A percentile compares a stretch with the other conserved stretches of the same genome.
Conservation (phyloP, 441 rosid species). For the Metrosideros polymorpha region DNA sequence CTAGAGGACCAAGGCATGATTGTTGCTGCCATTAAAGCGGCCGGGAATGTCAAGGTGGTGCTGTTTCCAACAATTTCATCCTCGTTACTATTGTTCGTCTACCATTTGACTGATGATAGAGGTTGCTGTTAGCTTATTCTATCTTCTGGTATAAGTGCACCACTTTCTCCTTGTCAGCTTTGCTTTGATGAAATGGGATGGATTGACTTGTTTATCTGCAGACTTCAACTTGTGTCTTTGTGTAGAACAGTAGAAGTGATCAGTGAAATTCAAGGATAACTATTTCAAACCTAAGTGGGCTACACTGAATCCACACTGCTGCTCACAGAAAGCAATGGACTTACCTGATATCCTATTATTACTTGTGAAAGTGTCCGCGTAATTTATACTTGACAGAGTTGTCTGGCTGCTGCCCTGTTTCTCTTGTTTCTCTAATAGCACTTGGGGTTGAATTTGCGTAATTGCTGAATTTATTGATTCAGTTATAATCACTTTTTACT, state of each 20-base stretch:
- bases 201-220: background rate
- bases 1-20: constrained; percentile 24
- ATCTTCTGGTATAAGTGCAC: background rate
- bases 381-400: background rate
- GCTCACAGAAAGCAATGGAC: background rate
- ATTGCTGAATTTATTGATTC: background rate
- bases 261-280: no score
- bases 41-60: constrained; percentile 29
- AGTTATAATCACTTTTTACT: background rate
- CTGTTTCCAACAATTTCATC: background rate
- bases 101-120: background rate
- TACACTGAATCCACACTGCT: no score
- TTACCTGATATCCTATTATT: background rate
- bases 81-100: no score
- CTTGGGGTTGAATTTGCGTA: background rate
- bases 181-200: background rate
- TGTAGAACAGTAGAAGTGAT: no score
- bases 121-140: constrained; percentile 22
- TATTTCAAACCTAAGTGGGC: no score
- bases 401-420: background rate
- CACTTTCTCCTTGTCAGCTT: background rate
- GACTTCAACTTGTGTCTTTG: background rate
- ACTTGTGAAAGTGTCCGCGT: background rate
- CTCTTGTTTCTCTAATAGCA: background rate
- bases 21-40: constrained; percentile 36